Evolutionary conservation across 257 asterid species (phyloP).

Genomic region (Gentiana dahurica): DNA sequence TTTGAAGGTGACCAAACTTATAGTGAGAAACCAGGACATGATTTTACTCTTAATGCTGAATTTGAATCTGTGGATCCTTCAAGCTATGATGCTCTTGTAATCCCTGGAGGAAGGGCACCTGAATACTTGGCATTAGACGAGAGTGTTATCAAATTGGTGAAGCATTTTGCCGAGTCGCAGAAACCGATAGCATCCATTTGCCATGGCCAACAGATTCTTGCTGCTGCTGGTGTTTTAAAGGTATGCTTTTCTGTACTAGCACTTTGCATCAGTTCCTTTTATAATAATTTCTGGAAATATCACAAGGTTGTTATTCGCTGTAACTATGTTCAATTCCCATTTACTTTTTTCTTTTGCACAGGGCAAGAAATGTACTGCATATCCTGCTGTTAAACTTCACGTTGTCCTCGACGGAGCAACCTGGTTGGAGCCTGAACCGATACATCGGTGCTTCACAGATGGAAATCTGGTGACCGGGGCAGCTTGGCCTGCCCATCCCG

Average conservation of each 20-base stretch:
- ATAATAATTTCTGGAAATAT: too few species aligned
- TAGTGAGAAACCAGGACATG: constrained; percentile 94
- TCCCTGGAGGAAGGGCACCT: constrained; percentile 97
- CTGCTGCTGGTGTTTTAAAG: constrained; percentile 96
- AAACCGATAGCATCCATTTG: constrained; percentile 95
- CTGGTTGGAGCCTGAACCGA: constrained; percentile 95
- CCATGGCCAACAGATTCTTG: constrained; percentile 92
- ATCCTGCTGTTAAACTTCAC: constrained; percentile 88
- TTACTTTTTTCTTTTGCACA: constrained; percentile 3
- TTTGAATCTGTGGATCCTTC: constrained; percentile 53
- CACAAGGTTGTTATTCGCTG: too few species aligned
- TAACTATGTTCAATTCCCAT: too few species aligned
- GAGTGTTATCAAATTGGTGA: constrained; percentile 51
- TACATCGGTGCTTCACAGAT: constrained; percentile 81
- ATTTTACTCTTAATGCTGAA: constrained; percentile 57
- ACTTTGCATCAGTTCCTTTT: too few species aligned
- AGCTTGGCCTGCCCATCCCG: constrained; percentile 98
- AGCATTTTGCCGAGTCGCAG: constrained; percentile 61
- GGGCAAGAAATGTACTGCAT: constrained; percentile 94
- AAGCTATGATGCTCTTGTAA: constrained; percentile 79
- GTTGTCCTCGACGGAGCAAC: constrained; percentile 76
- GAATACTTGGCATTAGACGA: constrained; percentile 82
- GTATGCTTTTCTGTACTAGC: constrained; percentile 18
- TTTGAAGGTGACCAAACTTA: constrained; percentile 98
- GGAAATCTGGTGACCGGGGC: constrained; percentile 95